A percentile compares a stretch with the other conserved stretches of the same genome.
These are phyloP conservation scores for Colletotrichum trifolii DNA, from an alignment of 2,329 filamentous ascomycete genomes.

Conservation along the genomic window DNA sequence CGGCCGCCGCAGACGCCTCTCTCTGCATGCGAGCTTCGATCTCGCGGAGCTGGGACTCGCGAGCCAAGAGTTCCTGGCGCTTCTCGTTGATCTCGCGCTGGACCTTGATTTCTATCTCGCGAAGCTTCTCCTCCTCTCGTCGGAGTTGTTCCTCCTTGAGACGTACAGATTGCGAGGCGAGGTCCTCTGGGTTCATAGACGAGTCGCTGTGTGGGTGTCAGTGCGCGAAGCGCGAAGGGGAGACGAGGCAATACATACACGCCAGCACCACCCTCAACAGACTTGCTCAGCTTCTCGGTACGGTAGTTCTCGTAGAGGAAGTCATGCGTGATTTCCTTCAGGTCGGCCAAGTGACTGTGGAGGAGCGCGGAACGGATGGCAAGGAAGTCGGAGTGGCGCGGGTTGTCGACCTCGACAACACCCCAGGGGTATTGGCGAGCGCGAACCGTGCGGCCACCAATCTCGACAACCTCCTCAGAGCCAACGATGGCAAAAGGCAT, in stretches of 20 bases:
- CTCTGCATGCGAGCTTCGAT: constrained; percentile 98
- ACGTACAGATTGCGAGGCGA: constrained; percentile 95
- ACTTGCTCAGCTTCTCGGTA: constrained; percentile 99
- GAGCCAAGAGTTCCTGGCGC: constrained; percentile 95
- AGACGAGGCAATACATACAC: constrained; percentile 72
- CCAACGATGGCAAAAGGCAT: constrained; percentile 99
- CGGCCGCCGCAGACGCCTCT: constrained; percentile 71
- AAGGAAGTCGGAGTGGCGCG: constrained; percentile 97
- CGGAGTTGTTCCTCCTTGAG: constrained; percentile 99
- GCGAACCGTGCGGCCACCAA: constrained; percentile 90
- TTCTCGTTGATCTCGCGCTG: constrained; percentile 99
- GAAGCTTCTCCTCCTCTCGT: constrained; percentile 99
- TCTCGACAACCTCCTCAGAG: constrained; percentile 94
- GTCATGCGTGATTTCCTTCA: constrained; percentile 99
- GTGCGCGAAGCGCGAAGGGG: constrained; percentile 19
- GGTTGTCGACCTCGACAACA: constrained; percentile 98
- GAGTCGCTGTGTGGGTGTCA: constrained; percentile 68
- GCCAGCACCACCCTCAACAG: constrained; percentile 89
- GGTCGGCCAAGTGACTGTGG: constrained; percentile 96
- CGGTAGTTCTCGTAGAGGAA: constrained; percentile 99
- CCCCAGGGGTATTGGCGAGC: constrained; percentile 99
- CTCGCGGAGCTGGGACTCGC: constrained; percentile 98
- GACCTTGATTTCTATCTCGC: constrained; percentile 99
- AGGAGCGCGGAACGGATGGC: constrained; percentile 96
- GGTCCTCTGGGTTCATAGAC: constrained; percentile 97